Conservation (phyloP, 306 rosid genomes). For the Alnus glutinosa region DNA sequence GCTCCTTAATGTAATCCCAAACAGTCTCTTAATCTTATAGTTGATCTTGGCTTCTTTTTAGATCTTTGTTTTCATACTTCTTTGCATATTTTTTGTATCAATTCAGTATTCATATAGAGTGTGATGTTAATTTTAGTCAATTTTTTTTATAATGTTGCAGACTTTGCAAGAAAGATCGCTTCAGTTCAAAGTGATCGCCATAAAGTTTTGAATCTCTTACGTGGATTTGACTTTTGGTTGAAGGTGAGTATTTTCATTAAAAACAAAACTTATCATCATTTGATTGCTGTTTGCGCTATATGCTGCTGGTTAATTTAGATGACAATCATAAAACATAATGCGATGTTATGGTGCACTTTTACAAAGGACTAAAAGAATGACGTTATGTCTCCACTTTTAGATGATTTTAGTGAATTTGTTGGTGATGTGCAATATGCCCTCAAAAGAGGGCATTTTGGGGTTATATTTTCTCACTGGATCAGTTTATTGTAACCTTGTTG, state of each 20-base stretch:
- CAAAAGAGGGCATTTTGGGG: background rate
- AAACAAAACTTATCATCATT: background rate
- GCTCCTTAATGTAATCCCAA: too few relatives aligned
- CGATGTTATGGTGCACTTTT: background rate
- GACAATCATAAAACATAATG: slow-evolving; percentile 3
- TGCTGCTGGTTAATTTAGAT: background rate
- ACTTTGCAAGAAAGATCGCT: slow-evolving; percentile 32
- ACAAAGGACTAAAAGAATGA: background rate
- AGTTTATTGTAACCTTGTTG: too few relatives aligned
- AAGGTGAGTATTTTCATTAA: slow-evolving; percentile 40
- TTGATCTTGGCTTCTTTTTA: background rate
- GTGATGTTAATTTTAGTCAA: slow-evolving; percentile 13
- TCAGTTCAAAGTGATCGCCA: slow-evolving; percentile 28
- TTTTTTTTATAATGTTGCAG: slow-evolving; percentile 48
- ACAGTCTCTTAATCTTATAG: too few relatives aligned
- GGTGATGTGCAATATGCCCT: background rate
- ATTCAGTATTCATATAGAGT: slow-evolving; percentile 14
- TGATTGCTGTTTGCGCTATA: background rate
- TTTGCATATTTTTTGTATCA: background rate
- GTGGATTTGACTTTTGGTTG: slow-evolving; percentile 79
- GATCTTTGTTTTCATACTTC: background rate
- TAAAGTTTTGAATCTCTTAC: slow-evolving; percentile 57
- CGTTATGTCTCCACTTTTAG: background rate
- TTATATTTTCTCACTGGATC: background rate
- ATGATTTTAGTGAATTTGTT: background rate